phyloP scores from a whole-genome alignment of 2,329 filamentous ascomycete species.

The Ceratocystis cubensis region DNA sequence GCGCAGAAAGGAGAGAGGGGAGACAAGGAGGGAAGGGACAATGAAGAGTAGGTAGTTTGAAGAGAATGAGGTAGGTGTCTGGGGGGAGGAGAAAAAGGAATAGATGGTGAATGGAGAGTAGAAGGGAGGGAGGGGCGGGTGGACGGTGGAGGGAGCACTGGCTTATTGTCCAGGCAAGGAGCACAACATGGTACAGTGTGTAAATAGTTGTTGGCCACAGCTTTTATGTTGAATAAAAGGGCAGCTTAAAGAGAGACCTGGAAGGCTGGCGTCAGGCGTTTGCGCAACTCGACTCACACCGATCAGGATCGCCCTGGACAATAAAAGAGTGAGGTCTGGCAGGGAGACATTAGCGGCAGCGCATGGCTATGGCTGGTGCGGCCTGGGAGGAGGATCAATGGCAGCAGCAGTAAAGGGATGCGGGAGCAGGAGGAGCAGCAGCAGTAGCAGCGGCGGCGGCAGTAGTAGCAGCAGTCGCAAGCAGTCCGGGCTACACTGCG shows the following conservation, averaged over 20 bases:
- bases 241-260: slow-evolving; percentile 5
- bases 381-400: background rate
- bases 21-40: too few relatives aligned
- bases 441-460: background rate
- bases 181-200: slow-evolving; percentile 6
- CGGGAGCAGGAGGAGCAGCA: background rate
- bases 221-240: slow-evolving; percentile 5
- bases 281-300: background rate
- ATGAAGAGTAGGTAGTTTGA: too few relatives aligned
- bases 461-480: background rate
- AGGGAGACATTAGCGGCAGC: background rate
- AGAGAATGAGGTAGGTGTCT: too few relatives aligned
- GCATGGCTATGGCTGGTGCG: background rate
- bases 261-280: slow-evolving; percentile 8
- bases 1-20: too few relatives aligned
- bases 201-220: background rate
- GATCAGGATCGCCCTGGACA: background rate
- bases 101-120: too few relatives aligned
- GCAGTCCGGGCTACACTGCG: background rate
- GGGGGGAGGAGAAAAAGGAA: too few relatives aligned
- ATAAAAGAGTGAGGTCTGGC: background rate
- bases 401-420: background rate
- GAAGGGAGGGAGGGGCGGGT: too few relatives aligned
- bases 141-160: background rate
- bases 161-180: background rate